Evolutionary conservation across 768 basidiomycete genomes (phyloP), one percentile per base, ranked within the genome.

Genomic region (Termitomyces sp.): DNA sequence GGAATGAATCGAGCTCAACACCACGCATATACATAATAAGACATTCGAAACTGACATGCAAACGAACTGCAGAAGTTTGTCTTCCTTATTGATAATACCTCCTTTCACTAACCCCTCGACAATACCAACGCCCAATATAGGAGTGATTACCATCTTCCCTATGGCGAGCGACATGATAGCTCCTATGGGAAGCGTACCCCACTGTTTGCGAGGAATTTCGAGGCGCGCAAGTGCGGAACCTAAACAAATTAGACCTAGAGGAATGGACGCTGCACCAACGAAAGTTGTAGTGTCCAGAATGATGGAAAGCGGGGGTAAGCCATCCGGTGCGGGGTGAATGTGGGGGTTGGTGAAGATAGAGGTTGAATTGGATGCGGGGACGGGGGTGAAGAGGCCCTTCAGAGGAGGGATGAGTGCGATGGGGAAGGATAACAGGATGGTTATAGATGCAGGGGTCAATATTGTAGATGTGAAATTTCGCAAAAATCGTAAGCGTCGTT

Each of bases 51-150:
- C 85, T 64, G 54, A 86, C 85, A 88, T 82, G 79, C 83, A 83
- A 15, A 87, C 79, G 52, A 88, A 85, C 57, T 77, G 74, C 19
- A 88, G 63, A 0, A 88, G 82, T 35, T 80, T 80, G 59, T 88
- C 78, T 0, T 80, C 71, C 52, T 62, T 61, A 5, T 74, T 60
- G 19, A 87, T 77, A 7, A 87, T 42, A 1, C 79, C 79, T 0
- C 58, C 66, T 2, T 62, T 66, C 15, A 76, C 77, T n/a, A 88
- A 59, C 5, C 74, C 77, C 53, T 79, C 66, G 11, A 74, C 79
- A 1, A 90, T 76, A 11, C 81, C 62, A 12, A 87, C 79, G 0
- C 87, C 87, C 3, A 89, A 42, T 0, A 88, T 58, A 0, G 87
- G 86, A 66, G 78, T 73, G 12, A 87, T 28, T 1, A 86, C 54